These are phyloP conservation scores for Pilasporangium apinafurcum DNA, from an alignment of 352 stramenopile species.

Conservation along the genomic window DNA sequence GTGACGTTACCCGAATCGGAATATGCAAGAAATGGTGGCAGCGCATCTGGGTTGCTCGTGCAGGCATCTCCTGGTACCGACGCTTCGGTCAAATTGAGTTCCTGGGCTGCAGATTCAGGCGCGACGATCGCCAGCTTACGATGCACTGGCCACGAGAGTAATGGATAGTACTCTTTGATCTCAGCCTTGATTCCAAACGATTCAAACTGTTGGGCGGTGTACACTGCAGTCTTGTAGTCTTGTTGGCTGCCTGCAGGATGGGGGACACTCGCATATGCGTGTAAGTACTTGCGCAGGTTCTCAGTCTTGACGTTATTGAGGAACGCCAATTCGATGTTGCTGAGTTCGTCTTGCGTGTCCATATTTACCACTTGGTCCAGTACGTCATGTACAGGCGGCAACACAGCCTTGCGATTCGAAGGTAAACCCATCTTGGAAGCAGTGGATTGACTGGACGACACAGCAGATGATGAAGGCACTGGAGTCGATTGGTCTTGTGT, in stretches of 20 bases:
- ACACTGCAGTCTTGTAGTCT: constrained; percentile 56
- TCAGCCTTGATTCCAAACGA: constrained; percentile 57
- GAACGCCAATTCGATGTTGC: constrained; percentile 16
- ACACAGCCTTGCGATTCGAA: no score
- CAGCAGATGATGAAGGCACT: no score
- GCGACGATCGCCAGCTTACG: constrained; percentile 37
- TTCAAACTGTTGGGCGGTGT: constrained; percentile 45
- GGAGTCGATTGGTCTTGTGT: no score
- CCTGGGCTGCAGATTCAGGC: constrained; percentile 15
- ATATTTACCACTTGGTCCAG: constrained; percentile 4
- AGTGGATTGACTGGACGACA: no score
- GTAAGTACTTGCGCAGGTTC: constrained; percentile 30
- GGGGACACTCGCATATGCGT: constrained; percentile 40
- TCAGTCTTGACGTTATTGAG: constrained; percentile 18
- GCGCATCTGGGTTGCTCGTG: constrained; percentile 37
- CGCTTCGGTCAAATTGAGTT: constrained; percentile 54
- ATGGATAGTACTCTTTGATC: constrained; percentile 57
- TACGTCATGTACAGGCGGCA: no score
- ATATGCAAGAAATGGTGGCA: constrained; percentile 82
- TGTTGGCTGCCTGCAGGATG: constrained; percentile 34
- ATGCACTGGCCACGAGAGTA: constrained; percentile 62
- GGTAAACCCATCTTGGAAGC: no score
- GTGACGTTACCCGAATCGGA: constrained; percentile 66
- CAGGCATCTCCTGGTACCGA: constrained; percentile 58
- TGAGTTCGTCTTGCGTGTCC: constrained; percentile 12